Evolutionary conservation across 495 filamentous ascomycete genomes (phyloP), one percentile per base, ranked within the genome.

Genomic region (Ascobolus immersus): DNA sequence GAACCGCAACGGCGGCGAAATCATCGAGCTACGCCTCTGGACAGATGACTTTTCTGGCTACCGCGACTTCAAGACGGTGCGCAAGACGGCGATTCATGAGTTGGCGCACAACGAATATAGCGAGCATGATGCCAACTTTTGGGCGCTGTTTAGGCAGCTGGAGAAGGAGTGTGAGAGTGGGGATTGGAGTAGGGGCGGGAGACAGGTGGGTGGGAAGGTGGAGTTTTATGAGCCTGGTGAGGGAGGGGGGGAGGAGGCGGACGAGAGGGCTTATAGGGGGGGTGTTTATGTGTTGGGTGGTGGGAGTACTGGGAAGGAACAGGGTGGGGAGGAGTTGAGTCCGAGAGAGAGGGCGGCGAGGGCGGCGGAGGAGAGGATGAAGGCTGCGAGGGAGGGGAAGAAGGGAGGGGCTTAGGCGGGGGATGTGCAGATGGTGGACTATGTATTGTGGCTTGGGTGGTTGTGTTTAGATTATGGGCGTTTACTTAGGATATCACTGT

Each of bases 21-120:
- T 81, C 0, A 92, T 96, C 13, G 86, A 93, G 64, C 55, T 96
- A 32, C 58, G 86, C 0, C 52, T 96, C 23, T 62, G 86, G 10
- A 93, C 86, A 4, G 86, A 96, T 53, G 79, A 76, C 10, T 82
- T 82, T 51, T 84, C 91, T 51, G 86, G 86, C 4, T 96, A 84
- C 42, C 53, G 86, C 12, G 77, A 93, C 48, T 96, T 94, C 47
- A 68, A 73, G 38, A 77, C 69, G 1, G 89, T 96, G 19, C 61
- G 86, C 27, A 78, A 76, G 44, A 93, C 86, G 44, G 59, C 94
- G 19, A 92, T 82, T 47, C 86, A 96, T 50, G 86, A 96, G 61
- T 58, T 96, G 26, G 71, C 84, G 49, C 86, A 96, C 52, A 91
- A 82, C 45, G 80, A 89, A 7, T 71, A 69, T 46, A 63, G 71